phyloP scores from a whole-genome alignment of 495 filamentous ascomycete genomes.

The Podospora anserina region DNA sequence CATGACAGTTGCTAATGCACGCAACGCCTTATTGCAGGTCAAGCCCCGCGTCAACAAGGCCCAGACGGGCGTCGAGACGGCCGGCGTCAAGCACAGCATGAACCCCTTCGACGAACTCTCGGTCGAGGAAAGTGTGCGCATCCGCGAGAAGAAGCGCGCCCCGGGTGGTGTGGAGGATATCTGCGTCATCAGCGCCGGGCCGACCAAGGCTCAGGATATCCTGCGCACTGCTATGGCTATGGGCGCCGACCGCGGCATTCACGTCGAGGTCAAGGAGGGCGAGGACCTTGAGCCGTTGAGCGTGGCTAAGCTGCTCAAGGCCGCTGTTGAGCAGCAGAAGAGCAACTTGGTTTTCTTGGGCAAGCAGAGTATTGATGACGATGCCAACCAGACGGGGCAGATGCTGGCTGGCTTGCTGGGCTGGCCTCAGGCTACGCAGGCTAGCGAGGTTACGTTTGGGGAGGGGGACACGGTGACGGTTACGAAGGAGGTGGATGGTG shows the following conservation, averaged over 20 bases:
- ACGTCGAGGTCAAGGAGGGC: constrained; percentile 68
- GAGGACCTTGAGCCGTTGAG: constrained; percentile 79
- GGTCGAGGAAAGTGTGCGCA: constrained; percentile 89
- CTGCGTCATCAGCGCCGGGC: constrained; percentile 81
- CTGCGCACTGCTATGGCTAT: constrained; percentile 97
- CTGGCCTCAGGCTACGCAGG: constrained; percentile 94
- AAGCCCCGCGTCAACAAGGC: constrained; percentile 97
- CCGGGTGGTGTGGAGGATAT: constrained; percentile 74
- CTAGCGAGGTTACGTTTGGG: constrained; percentile 72
- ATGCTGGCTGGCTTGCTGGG: constrained; percentile 92
- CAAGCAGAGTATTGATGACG: constrained; percentile 97
- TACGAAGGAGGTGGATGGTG: constrained; percentile 90
- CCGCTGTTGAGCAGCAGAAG: constrained; percentile 74
- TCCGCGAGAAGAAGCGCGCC: constrained; percentile 73
- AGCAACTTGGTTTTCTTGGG: constrained; percentile 89
- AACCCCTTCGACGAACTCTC: constrained; percentile 99
- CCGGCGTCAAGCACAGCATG: constrained; percentile 91
- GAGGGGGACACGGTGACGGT: constrained; percentile 62
- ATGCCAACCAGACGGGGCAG: constrained; percentile 93
- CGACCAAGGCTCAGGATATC: constrained; percentile 77
- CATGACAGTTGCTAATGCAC: constrained; percentile 7
- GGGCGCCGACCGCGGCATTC: constrained; percentile 89
- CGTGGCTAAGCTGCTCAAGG: constrained; percentile 82
- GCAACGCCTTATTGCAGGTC: constrained; percentile 56
- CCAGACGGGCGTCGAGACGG: constrained; percentile 87